phyloP scores from a whole-genome alignment of 768 basidiomycete genomes.

The Boletus sensibilis region DNA sequence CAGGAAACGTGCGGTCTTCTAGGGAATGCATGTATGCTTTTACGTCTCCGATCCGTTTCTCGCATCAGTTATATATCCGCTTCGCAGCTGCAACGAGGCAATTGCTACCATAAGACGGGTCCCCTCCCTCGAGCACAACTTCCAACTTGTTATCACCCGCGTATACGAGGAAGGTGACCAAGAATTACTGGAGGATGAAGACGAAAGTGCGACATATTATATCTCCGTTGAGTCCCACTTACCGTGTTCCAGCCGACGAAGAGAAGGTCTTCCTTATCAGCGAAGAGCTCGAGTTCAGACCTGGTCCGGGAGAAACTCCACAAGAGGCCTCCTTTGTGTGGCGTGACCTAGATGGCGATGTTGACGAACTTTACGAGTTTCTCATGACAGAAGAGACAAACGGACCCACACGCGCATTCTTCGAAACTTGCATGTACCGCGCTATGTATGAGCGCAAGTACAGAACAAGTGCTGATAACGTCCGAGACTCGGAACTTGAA shows the following conservation, averaged over 20 bases:
- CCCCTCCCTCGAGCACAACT: slow-evolving; percentile 71
- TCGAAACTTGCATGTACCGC: slow-evolving; percentile 91
- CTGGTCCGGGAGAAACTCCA: slow-evolving; percentile 64
- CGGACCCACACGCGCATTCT: slow-evolving; percentile 76
- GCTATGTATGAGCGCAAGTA: slow-evolving; percentile 97
- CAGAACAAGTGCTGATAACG: slow-evolving; percentile 65
- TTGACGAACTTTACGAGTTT: slow-evolving; percentile 94
- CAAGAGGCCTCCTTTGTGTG: slow-evolving; percentile 84
- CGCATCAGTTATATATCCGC: not conserved
- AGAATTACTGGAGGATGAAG: slow-evolving; percentile 90
- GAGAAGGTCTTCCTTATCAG: slow-evolving; percentile 91
- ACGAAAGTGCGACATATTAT: slow-evolving; percentile 61
- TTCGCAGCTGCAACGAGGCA: slow-evolving; percentile 85
- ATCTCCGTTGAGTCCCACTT: not conserved
- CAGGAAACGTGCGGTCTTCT: slow-evolving; percentile 86
- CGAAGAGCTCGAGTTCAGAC: slow-evolving; percentile 84
- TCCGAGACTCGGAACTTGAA: slow-evolving; percentile 64
- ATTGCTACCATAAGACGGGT: slow-evolving; percentile 91
- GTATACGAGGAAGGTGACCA: slow-evolving; percentile 98
- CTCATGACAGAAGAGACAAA: slow-evolving; percentile 76
- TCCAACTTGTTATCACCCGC: slow-evolving; percentile 92
- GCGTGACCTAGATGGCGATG: slow-evolving; percentile 88
- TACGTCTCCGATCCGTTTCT: not conserved
- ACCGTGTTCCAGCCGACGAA: slow-evolving; percentile 69
- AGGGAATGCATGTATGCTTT: slow-evolving; percentile 91